These are phyloP conservation scores for Chlorella sp. DNA, from an alignment of 139 green algal genomes.

Conservation along the genomic window DNA sequence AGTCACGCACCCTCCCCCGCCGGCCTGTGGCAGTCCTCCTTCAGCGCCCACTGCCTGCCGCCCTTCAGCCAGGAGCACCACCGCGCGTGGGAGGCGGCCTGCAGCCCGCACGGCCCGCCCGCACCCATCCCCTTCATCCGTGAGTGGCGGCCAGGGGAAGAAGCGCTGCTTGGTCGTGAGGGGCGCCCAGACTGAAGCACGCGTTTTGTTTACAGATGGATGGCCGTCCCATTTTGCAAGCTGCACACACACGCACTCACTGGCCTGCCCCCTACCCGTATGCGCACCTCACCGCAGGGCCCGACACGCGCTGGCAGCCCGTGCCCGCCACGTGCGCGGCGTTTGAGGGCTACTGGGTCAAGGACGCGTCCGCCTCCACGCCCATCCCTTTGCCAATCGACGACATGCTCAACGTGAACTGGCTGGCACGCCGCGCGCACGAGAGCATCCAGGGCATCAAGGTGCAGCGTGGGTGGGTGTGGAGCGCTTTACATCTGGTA, in stretches of 20 bases:
- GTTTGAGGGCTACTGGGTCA: conserved; percentile 31
- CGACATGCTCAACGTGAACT: conserved; percentile 19
- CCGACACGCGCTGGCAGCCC: conserved; percentile 14
- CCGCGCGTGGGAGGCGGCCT: no score
- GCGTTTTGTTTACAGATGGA: no score
- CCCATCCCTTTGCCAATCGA: conserved; percentile 38
- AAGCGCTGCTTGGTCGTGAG: no score
- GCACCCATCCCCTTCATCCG: no score
- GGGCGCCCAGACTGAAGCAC: no score
- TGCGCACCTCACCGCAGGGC: conserved; percentile 9
- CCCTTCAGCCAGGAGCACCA: no score
- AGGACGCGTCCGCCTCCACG: conserved; percentile 17
- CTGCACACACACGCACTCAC: neutral
- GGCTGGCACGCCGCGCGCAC: conserved; percentile 22
- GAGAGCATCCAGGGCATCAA: conserved; percentile 39
- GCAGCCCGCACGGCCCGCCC: no score
- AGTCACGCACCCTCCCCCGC: no score
- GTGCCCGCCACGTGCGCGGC: conserved; percentile 6
- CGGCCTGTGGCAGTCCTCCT: no score
- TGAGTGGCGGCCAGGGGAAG: no score
- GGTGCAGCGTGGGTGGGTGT: conserved; percentile 8
- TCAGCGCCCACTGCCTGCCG: no score
- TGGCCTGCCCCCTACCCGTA: neutral
- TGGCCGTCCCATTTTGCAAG: no score
- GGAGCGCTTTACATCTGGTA: neutral